These are phyloP conservation scores for Geosmithia flava DNA, from an alignment of 2,329 filamentous ascomycete genomes.

Conservation along the genomic window DNA sequence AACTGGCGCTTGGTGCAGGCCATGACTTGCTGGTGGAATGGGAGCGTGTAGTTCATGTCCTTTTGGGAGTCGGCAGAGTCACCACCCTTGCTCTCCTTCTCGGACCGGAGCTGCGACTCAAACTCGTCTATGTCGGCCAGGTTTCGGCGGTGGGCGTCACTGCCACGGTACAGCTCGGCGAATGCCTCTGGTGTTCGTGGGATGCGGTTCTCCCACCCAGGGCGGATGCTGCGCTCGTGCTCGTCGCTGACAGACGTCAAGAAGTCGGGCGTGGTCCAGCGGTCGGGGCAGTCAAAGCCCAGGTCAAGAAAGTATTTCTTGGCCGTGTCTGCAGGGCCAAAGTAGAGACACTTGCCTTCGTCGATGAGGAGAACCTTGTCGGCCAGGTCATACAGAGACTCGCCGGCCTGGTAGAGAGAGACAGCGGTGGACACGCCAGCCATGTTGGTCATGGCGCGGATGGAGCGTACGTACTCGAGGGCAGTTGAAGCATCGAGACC, in stretches of 20 bases:
- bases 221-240: constrained; percentile 54
- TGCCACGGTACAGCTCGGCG: constrained; percentile 50
- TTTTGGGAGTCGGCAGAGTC: constrained; percentile 56
- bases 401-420: constrained; percentile 59
- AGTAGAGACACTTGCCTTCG: constrained; percentile 59
- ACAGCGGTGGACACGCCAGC: constrained; percentile 59
- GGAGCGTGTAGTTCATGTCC: constrained; percentile 65
- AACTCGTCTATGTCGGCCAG: constrained; percentile 50
- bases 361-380: constrained; percentile 71
- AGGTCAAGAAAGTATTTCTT: constrained; percentile 58
- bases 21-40: constrained; percentile 59
- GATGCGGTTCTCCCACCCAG: constrained; percentile 50
- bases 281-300: constrained; percentile 59
- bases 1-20: constrained; percentile 64
- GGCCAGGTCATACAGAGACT: constrained; percentile 54
- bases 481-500: constrained; percentile 63
- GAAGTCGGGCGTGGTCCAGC: constrained; percentile 65
- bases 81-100: constrained; percentile 28
- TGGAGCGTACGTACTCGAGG: constrained; percentile 55
- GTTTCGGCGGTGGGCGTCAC: constrained; percentile 46
- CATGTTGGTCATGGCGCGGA: constrained; percentile 55
- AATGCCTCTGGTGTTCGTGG: constrained; percentile 61
- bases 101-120: constrained; percentile 45
- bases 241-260: constrained; percentile 68
- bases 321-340: constrained; percentile 49